A percentile compares a stretch with the other conserved stretches of the same genome.
Conservation (phyloP, 805 yeast genomes). For the Priceomyces melissophilus region DNA sequence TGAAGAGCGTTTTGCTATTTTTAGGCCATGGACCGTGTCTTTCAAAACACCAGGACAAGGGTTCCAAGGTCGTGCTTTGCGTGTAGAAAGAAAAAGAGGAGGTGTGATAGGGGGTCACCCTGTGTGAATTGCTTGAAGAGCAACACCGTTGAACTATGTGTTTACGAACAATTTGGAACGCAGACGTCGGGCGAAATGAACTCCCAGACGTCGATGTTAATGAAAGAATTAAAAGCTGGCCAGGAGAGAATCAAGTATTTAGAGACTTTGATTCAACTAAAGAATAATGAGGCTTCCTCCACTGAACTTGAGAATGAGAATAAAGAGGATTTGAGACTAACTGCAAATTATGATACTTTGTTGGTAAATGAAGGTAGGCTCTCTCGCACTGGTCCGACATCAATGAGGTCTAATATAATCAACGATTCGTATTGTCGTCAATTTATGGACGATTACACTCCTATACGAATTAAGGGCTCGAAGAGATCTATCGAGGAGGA, state of each 20-base stretch:
- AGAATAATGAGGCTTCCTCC: background rate
- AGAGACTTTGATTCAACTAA: background rate
- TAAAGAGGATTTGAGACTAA: background rate
- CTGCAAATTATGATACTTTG: background rate
- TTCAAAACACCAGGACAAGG: background rate
- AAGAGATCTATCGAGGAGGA: no score
- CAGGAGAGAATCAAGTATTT: background rate
- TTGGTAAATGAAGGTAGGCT: background rate
- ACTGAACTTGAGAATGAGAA: background rate
- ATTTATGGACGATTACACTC: no score
- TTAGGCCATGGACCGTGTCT: no score
- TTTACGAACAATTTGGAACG: no score
- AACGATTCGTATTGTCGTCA: background rate
- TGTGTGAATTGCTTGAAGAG: background rate
- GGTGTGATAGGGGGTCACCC: slow-evolving; percentile 1
- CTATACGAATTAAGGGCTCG: no score
- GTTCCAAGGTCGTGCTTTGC: background rate
- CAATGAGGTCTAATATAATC: background rate
- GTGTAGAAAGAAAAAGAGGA: background rate
- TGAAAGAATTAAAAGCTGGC: background rate
- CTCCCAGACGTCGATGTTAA: background rate
- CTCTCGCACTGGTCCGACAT: background rate
- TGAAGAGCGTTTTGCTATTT: no score
- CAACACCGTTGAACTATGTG: background rate
- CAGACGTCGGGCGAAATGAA: no score